These are phyloP conservation scores for Rheum nobile DNA, from an alignment of 148 eudicot genomes.

Conservation along the genomic window DNA sequence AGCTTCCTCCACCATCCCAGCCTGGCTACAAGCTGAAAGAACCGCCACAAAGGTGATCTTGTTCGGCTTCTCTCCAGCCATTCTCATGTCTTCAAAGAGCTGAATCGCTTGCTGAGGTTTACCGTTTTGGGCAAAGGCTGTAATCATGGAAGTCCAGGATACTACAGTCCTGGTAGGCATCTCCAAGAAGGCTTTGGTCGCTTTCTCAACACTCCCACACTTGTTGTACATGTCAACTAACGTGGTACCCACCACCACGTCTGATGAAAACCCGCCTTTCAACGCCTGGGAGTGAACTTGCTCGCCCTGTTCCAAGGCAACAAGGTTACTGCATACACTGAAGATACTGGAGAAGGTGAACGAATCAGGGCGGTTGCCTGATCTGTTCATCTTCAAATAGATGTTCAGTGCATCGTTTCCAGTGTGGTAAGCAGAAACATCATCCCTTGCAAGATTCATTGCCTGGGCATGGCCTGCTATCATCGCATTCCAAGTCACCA, in stretches of 20 bases:
- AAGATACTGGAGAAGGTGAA: constrained; percentile 57
- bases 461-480: constrained; percentile 72
- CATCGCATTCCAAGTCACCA: constrained; percentile 74
- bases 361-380: constrained; percentile 45
- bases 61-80: constrained; percentile 57
- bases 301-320: constrained; percentile 64
- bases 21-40: constrained; percentile 65
- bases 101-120: constrained; percentile 42
- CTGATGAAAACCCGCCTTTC: constrained; percentile 50
- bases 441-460: constrained; percentile 36
- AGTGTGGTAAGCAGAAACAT: constrained; percentile 27
- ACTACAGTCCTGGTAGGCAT: constrained; percentile 47
- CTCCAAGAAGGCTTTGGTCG: constrained; percentile 50
- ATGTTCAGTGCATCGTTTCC: constrained; percentile 46
- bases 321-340: constrained; percentile 44
- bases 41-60: constrained; percentile 57
- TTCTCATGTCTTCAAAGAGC: constrained; percentile 54
- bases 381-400: constrained; percentile 33
- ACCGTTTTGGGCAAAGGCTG: constrained; percentile 63
- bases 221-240: constrained; percentile 64
- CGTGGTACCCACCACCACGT: constrained; percentile 60
- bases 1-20: constrained; percentile 54
- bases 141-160: constrained; percentile 64
- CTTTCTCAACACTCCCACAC: constrained; percentile 53
- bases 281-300: constrained; percentile 66